These are phyloP conservation scores for Craterostigma plantagineum DNA, from an alignment of 257 asterid genomes.

Conservation along the genomic window DNA sequence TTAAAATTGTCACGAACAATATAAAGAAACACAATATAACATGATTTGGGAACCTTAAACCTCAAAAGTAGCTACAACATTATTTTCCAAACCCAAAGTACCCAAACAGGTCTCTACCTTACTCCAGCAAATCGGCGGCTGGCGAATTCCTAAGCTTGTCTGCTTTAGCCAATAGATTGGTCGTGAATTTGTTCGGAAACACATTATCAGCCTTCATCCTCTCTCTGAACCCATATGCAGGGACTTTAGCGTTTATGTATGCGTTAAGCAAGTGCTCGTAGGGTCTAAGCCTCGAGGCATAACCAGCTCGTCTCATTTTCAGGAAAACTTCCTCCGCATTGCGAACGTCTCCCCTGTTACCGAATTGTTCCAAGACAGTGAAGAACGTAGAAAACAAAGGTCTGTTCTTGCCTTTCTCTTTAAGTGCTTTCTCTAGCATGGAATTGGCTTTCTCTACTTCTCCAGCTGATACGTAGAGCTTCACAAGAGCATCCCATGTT, in stretches of 20 bases:
- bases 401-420: slow-evolving; percentile 13
- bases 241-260: slow-evolving; percentile 40
- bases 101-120: slow-evolving; percentile 6
- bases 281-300: slow-evolving; percentile 14
- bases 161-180: slow-evolving; percentile 18
- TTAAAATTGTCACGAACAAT: too few species aligned
- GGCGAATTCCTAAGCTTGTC: slow-evolving; percentile 29
- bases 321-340: slow-evolving; percentile 52
- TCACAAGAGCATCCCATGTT: slow-evolving; percentile 61
- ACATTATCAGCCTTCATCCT: slow-evolving; percentile 53
- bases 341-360: slow-evolving; percentile 54
- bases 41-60: too few species aligned
- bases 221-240: slow-evolving; percentile 45
- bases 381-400: slow-evolving; percentile 30
- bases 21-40: too few species aligned
- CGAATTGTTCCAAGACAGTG: slow-evolving; percentile 37
- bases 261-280: slow-evolving; percentile 39
- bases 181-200: slow-evolving; percentile 25
- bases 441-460: slow-evolving; percentile 59
- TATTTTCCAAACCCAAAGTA: background rate
- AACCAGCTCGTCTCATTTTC: slow-evolving; percentile 39
- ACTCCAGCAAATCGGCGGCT: slow-evolving; percentile 35
- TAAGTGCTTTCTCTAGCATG: slow-evolving; percentile 30
- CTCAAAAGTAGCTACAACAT: too few species aligned
- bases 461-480: slow-evolving; percentile 47